Evolutionary conservation across 192 early-diverging fungal genomes (phyloP).

Genomic region (Coemansia sp.): DNA sequence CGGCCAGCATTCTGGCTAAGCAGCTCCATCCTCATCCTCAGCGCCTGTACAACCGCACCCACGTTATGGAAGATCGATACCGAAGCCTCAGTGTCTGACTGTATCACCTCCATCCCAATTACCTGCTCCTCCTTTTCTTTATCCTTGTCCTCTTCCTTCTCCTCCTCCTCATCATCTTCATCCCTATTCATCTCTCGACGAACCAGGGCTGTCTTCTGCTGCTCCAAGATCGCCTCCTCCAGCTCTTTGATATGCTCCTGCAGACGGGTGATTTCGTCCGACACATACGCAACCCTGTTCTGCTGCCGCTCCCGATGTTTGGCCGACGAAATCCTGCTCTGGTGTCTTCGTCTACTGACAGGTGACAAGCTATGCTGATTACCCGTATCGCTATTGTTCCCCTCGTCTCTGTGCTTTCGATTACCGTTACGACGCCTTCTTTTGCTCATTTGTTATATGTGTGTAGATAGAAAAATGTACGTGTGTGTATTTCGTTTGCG

Average conservation of each 20-base stretch:
- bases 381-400: background rate
- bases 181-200: too few relatives aligned
- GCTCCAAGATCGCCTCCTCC: background rate
- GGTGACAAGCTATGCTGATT: constrained; percentile 15
- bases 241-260: background rate
- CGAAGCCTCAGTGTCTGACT: too few relatives aligned
- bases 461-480: too few relatives aligned
- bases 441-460: background rate
- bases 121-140: too few relatives aligned
- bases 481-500: too few relatives aligned
- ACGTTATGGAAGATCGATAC: background rate
- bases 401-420: background rate
- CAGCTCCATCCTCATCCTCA: background rate
- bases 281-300: constrained; percentile 5
- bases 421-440: background rate
- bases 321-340: constrained; percentile 21
- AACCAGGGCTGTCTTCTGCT: background rate
- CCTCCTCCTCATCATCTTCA: background rate
- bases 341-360: constrained; percentile 12
- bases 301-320: constrained; percentile 21
- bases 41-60: background rate
- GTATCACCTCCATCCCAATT: too few relatives aligned
- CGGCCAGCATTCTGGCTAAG: background rate
- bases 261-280: constrained; percentile 7
- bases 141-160: background rate